Evolutionary conservation across 768 basidiomycete genomes (phyloP).

Genomic region (Leccinum arenicola): DNA sequence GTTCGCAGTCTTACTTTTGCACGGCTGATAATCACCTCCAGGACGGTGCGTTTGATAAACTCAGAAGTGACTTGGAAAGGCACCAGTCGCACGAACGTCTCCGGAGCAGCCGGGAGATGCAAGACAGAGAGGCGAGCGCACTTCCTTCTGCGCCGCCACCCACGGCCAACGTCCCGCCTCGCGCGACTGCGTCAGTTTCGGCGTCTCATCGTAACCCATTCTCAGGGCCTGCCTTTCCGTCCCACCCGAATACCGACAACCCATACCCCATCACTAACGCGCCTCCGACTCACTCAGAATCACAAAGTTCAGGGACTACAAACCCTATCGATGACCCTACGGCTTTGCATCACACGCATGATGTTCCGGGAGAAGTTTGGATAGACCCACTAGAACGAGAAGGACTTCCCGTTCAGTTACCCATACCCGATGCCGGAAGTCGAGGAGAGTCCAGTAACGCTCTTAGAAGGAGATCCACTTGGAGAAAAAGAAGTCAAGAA

Average conservation of each 20-base stretch:
- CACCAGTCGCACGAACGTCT: constrained; percentile 36
- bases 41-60: constrained; percentile 48
- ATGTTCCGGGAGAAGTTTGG: constrained; percentile 50
- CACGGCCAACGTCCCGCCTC: constrained; percentile 13
- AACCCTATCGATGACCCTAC: constrained; percentile 5
- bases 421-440: constrained; percentile 13
- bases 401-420: constrained; percentile 50
- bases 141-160: constrained; percentile 7
- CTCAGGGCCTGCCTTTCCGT: background rate
- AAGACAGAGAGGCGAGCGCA: background rate
- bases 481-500: constrained; percentile 13
- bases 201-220: constrained; percentile 5
- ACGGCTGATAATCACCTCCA: constrained; percentile 18
- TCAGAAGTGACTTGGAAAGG: constrained; percentile 50
- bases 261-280: constrained; percentile 13
- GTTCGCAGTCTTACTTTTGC: background rate
- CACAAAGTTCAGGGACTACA: constrained; percentile 1
- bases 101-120: background rate
- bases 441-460: background rate
- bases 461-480: constrained; percentile 19
- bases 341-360: constrained; percentile 28
- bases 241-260: constrained; percentile 12
- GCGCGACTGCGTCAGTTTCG: background rate
- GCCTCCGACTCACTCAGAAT: constrained; percentile 9
- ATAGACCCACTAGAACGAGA: constrained; percentile 64